Base-by-base conservation (phyloP, 2,329 filamentous ascomycete species). In the Exophiala sp. region DNA sequence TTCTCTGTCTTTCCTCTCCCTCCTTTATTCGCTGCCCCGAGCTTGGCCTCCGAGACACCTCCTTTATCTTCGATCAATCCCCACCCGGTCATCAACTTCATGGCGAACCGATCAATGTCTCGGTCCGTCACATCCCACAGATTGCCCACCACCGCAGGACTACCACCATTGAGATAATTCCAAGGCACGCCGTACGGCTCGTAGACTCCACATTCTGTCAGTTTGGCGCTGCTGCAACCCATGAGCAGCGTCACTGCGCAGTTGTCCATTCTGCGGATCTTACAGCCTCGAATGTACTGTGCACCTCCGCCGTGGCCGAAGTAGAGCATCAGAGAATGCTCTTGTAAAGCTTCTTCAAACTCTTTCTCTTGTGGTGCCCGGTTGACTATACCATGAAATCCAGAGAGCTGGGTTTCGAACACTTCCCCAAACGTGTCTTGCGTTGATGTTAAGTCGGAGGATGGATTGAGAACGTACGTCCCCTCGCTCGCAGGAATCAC, bases 71-170 rank as follows among this genome's bases (percentile, higher is more conserved):
- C 60, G 60, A 86, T 72, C 5, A 98, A 67, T 0, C 93, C 93
- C 93, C 93, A 98, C 61, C 85, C 78, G 64, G 93, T 86, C 65
- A 95, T 86, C 2, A 86, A 74, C 21, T 78, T 76, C 27, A 84
- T 81, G 0, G 90, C 86, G 66, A 95, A 95, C 14, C 90, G 85
- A 71, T 98, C 94, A 66, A 96, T 95, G 66, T 98, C 93, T 62
- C 87, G 87, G 66, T 98, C 93, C 8, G 93, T 98, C 43, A 98
- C 93, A 67, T 98, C 93, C 93, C 93, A 98, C 30, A 98, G 74
- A 13, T 90, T 96, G 39, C 89, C 93, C 1, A 97, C 82, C 8
- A 97, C 81, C 0, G 91, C 89, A 2, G 88, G 89, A 60, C 79
- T 82, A 1, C 88, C 91, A 0, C 89, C 90, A 59, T 91, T 82